Evolutionary conservation across 2,329 filamentous ascomycete species (phyloP), one percentile per base, ranked within the genome.

Genomic region (Xylariales sp.): DNA sequence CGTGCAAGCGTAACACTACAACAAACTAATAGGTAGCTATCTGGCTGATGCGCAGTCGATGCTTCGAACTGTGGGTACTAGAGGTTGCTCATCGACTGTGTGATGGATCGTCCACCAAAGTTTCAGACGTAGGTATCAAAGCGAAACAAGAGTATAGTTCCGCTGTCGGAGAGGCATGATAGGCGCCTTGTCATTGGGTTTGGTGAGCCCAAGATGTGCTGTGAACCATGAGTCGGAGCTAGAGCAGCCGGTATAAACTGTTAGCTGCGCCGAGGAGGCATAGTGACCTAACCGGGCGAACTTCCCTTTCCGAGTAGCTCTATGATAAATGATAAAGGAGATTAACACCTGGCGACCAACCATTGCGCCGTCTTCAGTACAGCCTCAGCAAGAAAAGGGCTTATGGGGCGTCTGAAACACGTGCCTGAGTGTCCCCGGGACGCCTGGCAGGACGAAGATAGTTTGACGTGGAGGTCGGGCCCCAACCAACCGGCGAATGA

Each of bases 401-500:
- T 64, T 65, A 49, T 64, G 68, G 65, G 65, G 68, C 59, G 57
- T 39, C 46, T 69, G 62, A 72, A 75, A 74, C 75, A 76, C 75
- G 75, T 76, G 75, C 73, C 65, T 70, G 71, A 72, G 69, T 63
- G 18, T 54, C 48, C 62, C 62, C 69, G 71, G 69, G 70, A 70
- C 70, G 73, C 72, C 73, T 75, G 69, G 71, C 63, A 69, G 14
- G 68, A 64, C 67, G 64, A 69, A 66, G 58, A 52, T 59, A 74
- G 39, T 74, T 69, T 75, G 71, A 73, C 71, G 71, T 74, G 72
- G 70, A 75, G 70, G 70, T 75, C 73, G 72, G 73, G 73, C 54
- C 70, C 70, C 75, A 75, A 73, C 64, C n/a, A 64, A 57, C 70
- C 68, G 70, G 69, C 76, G 74, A 78, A 78, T 78, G 62, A 76